Evolutionary conservation across 108 stramenopile genomes (phyloP).

Genomic region (Fistulifera pelliculosa): DNA sequence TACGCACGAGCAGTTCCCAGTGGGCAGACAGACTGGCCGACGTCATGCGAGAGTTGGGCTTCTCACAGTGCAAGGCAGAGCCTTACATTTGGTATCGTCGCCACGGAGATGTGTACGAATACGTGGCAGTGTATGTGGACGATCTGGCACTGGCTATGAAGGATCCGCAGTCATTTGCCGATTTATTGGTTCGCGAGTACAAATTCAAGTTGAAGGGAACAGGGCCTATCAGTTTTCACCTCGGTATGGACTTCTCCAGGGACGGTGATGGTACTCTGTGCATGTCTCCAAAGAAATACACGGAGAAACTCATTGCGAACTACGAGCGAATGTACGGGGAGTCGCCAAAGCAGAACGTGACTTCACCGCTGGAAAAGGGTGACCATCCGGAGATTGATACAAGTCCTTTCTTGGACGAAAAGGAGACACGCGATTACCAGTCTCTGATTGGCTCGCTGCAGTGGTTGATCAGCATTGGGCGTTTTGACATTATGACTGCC

Average conservation of each 20-base stretch:
- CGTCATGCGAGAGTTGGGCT: conserved; percentile 21
- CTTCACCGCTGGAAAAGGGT: conserved; percentile 8
- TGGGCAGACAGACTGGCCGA: conserved; percentile 3
- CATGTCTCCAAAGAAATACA: neutral
- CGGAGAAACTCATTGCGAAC: conserved; percentile 1
- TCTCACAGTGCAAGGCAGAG: conserved; percentile 23
- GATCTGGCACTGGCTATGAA: conserved; percentile 10
- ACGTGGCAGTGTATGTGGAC: conserved; percentile 7
- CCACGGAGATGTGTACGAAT: conserved; percentile 3
- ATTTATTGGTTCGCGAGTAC: neutral
- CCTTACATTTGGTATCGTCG: conserved; percentile 25
- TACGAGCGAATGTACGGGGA: conserved; percentile 20
- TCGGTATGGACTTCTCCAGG: conserved; percentile 5
- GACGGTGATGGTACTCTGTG: conserved; percentile 6
- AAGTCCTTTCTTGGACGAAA: neutral
- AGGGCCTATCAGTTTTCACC: neutral
- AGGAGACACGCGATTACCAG: conserved; percentile 12
- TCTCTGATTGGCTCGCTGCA: conserved; percentile 17
- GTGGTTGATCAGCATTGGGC: conserved; percentile 16
- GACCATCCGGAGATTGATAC: conserved; percentile 24
- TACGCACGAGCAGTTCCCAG: conserved; percentile 4
- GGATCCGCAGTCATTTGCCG: conserved; percentile 10
- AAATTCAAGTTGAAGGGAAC: conserved; percentile 8
- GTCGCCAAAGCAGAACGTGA: conserved; percentile 11
- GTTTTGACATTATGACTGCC: conserved; percentile 20